Base-by-base conservation (phyloP, 805 yeast genomes). In the Yarrowia yakushimensis region DNA sequence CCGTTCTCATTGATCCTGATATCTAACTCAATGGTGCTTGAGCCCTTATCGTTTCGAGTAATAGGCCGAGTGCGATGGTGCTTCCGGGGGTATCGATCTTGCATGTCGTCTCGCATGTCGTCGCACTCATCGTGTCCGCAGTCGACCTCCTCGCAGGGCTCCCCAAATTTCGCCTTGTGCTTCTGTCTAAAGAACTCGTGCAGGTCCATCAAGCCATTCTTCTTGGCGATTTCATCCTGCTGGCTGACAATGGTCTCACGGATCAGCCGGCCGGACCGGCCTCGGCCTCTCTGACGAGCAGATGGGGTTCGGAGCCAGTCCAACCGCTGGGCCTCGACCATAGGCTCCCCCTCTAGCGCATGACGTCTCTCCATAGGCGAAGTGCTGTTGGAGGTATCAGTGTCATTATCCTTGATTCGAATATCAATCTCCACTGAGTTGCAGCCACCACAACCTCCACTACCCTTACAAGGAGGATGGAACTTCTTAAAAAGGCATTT, bases 1-100 rank as follows among this genome's bases (percentile, higher is more conserved):
- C 55, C 55, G 12, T 52, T 52, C 43, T 34, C 59, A 18, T 52
- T 52, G 43, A 52, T 52, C 11, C 59, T n/a, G 33, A 52, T 52
- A n/a, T 52, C 59, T 33, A 52, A 25, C 43, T 52, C 59, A 34
- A 52, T 36, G 3, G 42, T 52, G 33, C 43, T 52, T 27, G 59
- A 52, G 25, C 43, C 43, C 42, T 52, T 52, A 23, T 50, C 34
- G 39, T 33, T 15, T 22, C 39, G 36, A 5, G 37, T 30, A 30
- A 48, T 48, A 15, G 55, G 55, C n/a, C 22, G 13, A 4, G 55
- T 39, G 4, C 20, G 36, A 12, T 15, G 28, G 2, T 28, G 50
- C 23, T 22, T 22, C 30, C 10, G n/a, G 30, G 55, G 55, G 39
- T 20, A n/a, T 23, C 28, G n/a, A 17, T 4, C 12, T 22, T 28